Conservation (phyloP, 2,329 filamentous ascomycete species). For the Sarocladiaceae sp. region DNA sequence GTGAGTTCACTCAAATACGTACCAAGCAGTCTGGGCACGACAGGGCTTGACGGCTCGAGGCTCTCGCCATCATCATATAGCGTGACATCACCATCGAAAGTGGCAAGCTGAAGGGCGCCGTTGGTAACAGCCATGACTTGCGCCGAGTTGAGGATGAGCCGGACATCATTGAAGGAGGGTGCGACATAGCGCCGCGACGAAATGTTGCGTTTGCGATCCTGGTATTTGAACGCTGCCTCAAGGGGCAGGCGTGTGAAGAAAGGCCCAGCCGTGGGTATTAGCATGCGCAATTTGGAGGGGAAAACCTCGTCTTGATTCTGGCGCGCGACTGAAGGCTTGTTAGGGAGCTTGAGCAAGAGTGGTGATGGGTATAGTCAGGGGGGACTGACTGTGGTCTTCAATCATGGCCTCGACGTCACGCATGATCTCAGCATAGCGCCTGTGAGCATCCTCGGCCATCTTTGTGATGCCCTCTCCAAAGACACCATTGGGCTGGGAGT, state of each 20-base stretch:
- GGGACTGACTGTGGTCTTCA: conserved; percentile 73
- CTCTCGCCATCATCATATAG: conserved; percentile 86
- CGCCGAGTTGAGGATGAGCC: conserved; percentile 87
- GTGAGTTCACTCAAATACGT: background rate
- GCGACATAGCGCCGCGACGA: conserved; percentile 88
- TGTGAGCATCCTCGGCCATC: conserved; percentile 74
- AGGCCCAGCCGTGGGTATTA: conserved; percentile 84
- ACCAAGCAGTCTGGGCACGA: conserved; percentile 60
- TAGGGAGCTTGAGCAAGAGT: too few relatives aligned
- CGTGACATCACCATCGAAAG: conserved; percentile 96
- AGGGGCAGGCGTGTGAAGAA: conserved; percentile 89
- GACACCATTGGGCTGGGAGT: conserved; percentile 86
- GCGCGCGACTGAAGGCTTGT: conserved; percentile 53
- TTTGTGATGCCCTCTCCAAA: conserved; percentile 66
- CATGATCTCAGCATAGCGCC: conserved; percentile 92
- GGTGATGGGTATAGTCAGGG: conserved; percentile 4
- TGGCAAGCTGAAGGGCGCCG: conserved; percentile 74
- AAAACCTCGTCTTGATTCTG: conserved; percentile 58
- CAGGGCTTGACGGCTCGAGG: conserved; percentile 66
- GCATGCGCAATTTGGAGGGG: conserved; percentile 83
- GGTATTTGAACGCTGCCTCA: conserved; percentile 85
- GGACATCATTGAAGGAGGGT: conserved; percentile 94
- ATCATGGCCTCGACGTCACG: conserved; percentile 87
- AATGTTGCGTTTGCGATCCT: conserved; percentile 80
- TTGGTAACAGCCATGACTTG: conserved; percentile 87